Base-by-base conservation (phyloP, 176 grass and related monocot genomes). In the Bromus sterilis region DNA sequence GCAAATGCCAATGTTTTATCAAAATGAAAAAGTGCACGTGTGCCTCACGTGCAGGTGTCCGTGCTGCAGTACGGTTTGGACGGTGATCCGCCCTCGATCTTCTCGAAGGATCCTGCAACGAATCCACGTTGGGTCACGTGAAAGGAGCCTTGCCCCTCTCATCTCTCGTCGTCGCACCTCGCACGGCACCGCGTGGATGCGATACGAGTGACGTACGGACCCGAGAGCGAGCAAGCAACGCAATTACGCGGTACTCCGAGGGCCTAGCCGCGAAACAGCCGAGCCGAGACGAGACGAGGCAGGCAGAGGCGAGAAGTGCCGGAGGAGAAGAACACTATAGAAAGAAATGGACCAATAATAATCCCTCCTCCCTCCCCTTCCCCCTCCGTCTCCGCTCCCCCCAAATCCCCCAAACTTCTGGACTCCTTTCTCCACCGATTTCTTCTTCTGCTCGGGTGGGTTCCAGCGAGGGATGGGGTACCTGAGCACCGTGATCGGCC, bases 401-500 rank as follows among this genome's bases (percentile, higher is more conserved):
- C 71, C 62, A 37, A 89, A 89, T 80, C 77, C 71, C 51, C 61
- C 77, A 1, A 34, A 43, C 60, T 75, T 77, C n/a, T n/a, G n/a
- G 63, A 77, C 77, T 15, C 51, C 21, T 16, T 28, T 5, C 53
- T 35, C 41, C 5, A 0, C 71, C 63, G 44, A 81, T 62, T 42
- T 16, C 30, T 32, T 20, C 20, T 21, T 21, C 31, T 2, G 55
- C 64, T 33, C 44, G 53, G 59, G 32, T 69, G 53, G 59, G 32
- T 69, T 46, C 48, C 30, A 68, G 6, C 39, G 4, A 33, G 70
- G 32, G 53, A 89, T 89, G 88, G 88, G 88, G 56, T 89, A 89
- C 83, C 32, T 89, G 44, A 89, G 88, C 78, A 39, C 83, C 11
- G 83, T 89, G 73, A 89, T 89, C 88, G 87, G 87, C 59, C 68